Evolutionary conservation across 805 yeast species (phyloP).

Genomic region (Kluyveromyces starmeri): DNA sequence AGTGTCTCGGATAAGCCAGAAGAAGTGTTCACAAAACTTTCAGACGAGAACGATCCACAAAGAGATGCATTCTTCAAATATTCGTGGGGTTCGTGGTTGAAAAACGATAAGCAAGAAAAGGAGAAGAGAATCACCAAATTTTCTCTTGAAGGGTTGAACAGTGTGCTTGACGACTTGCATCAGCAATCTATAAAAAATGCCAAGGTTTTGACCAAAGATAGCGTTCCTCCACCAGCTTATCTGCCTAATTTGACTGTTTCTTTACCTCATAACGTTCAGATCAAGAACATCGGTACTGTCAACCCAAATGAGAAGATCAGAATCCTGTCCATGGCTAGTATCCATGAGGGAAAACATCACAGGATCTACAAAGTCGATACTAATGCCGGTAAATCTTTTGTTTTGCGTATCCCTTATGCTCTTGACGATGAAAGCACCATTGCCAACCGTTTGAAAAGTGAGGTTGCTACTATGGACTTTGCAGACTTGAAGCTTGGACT

Average conservation of each 20-base stretch:
- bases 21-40: conserved; percentile 41
- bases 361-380: conserved; percentile 70
- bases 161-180: conserved; percentile 39
- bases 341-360: conserved; percentile 93
- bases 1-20: conserved; percentile 26
- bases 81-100: conserved; percentile 94
- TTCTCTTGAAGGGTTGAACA: conserved; percentile 67
- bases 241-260: conserved; percentile 34
- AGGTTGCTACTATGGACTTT: conserved; percentile 91
- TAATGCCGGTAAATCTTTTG: conserved; percentile 49
- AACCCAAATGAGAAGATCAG: conserved; percentile 37
- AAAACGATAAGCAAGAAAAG: conserved; percentile 66
- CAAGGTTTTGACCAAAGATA: conserved; percentile 16
- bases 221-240: conserved; percentile 32
- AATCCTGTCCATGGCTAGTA: conserved; percentile 66
- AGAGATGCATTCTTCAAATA: conserved; percentile 73
- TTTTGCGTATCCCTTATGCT: conserved; percentile 80
- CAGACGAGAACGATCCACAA: conserved; percentile 56
- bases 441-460: conserved; percentile 66
- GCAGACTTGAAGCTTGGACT: conserved; percentile 52
- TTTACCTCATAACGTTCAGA: conserved; percentile 41
- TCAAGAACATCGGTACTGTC: conserved; percentile 35
- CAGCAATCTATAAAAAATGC: conserved; percentile 30
- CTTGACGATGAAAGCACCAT: conserved; percentile 58
- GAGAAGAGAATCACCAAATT: conserved; percentile 71